These are phyloP conservation scores for Aspergillus ellipticus DNA, from an alignment of 495 filamentous ascomycete genomes.

Conservation along the genomic window DNA sequence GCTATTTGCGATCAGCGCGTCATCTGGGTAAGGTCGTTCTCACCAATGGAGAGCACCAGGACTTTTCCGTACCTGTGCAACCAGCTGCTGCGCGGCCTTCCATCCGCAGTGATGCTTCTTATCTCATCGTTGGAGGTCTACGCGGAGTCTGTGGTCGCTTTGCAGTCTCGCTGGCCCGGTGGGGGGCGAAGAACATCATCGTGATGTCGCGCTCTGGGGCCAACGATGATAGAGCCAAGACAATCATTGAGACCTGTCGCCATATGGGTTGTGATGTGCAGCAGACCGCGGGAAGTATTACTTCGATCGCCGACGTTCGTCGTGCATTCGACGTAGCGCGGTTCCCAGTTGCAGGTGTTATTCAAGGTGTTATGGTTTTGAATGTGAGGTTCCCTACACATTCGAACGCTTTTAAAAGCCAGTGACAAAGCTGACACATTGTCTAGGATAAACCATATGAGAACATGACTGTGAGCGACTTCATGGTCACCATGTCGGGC, in stretches of 20 bases:
- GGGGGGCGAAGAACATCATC: conserved; percentile 2
- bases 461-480: neutral
- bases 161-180: neutral
- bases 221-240: neutral
- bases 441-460: neutral
- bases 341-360: conserved; percentile 22
- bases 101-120: neutral
- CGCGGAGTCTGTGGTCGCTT: conserved; percentile 4
- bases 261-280: neutral
- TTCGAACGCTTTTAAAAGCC: neutral
- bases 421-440: neutral
- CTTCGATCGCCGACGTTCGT: neutral
- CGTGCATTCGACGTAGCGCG: neutral
- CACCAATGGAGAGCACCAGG: neutral
- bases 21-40: conserved; percentile 50
- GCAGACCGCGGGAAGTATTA: neutral
- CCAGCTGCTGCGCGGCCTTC: too few species aligned
- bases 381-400: neutral
- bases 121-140: conserved; percentile 7
- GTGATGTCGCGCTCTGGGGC: neutral
- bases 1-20: conserved; percentile 30
- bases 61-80: too few species aligned
- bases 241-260: neutral
- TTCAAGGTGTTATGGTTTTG: conserved; percentile 17
- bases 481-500: neutral